These are phyloP conservation scores for Oxytropis ochrocephala DNA, from an alignment of 306 rosid species.

Conservation along the genomic window DNA sequence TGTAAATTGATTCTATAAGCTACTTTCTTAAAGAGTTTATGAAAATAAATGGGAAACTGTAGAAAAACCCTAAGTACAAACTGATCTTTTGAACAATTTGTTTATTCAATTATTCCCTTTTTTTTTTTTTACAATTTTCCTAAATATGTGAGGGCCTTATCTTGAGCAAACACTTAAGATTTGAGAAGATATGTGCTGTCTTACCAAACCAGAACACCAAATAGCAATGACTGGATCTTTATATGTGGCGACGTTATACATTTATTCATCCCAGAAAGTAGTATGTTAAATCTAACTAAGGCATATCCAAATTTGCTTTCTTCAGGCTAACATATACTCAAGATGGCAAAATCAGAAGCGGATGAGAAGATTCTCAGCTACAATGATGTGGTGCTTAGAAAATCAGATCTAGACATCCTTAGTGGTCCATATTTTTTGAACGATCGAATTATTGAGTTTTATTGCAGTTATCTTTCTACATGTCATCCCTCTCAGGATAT, in stretches of 20 bases:
- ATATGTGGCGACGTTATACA: background rate
- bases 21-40: background rate
- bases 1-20: background rate
- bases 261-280: background rate
- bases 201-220: background rate
- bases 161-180: background rate
- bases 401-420: conserved; percentile 71
- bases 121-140: background rate
- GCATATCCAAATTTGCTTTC: background rate
- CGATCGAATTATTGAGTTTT: conserved; percentile 80
- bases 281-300: background rate
- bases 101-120: background rate
- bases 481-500: conserved; percentile 37
- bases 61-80: background rate
- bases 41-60: background rate
- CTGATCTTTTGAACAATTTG: background rate
- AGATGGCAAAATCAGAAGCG: conserved; percentile 43
- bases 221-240: background rate
- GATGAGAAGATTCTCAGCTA: conserved; percentile 78
- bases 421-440: conserved; percentile 65
- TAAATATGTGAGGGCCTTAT: background rate
- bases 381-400: conserved; percentile 81
- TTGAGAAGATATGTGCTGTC: background rate
- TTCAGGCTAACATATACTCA: conserved; percentile 23
- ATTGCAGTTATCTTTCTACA: conserved; percentile 61